These are phyloP conservation scores for Bipolaris cookei DNA, from an alignment of 2,329 filamentous ascomycete genomes.

Conservation along the genomic window DNA sequence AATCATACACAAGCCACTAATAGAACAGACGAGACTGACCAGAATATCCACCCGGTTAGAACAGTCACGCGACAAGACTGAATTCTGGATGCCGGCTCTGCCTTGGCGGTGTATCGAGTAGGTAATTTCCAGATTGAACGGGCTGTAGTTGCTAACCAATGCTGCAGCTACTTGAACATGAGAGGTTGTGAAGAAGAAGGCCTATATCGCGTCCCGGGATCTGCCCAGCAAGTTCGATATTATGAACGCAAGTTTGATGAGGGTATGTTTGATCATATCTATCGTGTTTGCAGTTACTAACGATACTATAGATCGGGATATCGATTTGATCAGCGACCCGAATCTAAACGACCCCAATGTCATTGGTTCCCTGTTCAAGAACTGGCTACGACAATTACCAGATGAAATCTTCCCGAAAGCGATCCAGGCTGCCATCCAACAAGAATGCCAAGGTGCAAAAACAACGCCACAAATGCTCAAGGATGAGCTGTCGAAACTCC, in stretches of 20 bases:
- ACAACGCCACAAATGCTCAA: conserved; percentile 84
- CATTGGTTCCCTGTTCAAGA: conserved; percentile 93
- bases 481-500: conserved; percentile 90
- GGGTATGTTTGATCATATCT: conserved; percentile 57
- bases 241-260: conserved; percentile 93
- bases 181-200: conserved; percentile 94
- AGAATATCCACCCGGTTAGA: conserved; percentile 89
- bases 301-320: conserved; percentile 70
- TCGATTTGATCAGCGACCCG: conserved; percentile 85
- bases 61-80: conserved; percentile 90
- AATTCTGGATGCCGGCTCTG: conserved; percentile 98
- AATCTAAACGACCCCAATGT: conserved; percentile 97
- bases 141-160: conserved; percentile 19
- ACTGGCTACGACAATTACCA: conserved; percentile 92
- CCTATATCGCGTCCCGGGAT: conserved; percentile 89
- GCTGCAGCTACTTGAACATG: conserved; percentile 79
- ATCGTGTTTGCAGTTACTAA: conserved; percentile 16
- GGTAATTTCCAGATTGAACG: conserved; percentile 35
- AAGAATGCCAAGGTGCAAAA: conserved; percentile 79
- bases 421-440: conserved; percentile 78
- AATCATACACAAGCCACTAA: conserved; percentile 82
- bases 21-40: conserved; percentile 89
- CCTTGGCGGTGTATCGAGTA: conserved; percentile 93
- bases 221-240: conserved; percentile 86
- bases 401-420: conserved; percentile 90